Conservation (phyloP, 1,284 basidiomycete genomes). For the Trichosporon sp. region DNA sequence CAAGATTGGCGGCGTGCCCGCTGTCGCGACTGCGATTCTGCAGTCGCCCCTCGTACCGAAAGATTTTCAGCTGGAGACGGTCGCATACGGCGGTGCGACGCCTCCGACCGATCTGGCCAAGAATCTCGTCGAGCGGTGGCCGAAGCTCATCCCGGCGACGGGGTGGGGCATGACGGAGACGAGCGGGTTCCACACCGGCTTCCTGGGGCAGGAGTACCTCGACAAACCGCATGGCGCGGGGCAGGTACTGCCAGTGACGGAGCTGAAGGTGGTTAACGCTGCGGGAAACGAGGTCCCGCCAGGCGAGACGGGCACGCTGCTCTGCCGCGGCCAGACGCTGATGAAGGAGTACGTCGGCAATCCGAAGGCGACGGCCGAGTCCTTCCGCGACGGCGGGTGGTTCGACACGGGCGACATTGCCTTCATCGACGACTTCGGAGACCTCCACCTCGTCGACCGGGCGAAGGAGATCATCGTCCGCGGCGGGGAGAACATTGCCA, state of each 20-base stretch:
- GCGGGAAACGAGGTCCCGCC: conserved; percentile 33
- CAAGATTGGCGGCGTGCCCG: conserved; percentile 49
- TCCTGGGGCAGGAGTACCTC: conserved; percentile 47
- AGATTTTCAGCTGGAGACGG: conserved; percentile 38
- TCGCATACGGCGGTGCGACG: conserved; percentile 50
- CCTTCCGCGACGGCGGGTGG: conserved; percentile 48
- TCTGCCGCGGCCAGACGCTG: conserved; percentile 48
- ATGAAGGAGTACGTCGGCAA: conserved; percentile 52
- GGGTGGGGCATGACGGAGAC: conserved; percentile 53
- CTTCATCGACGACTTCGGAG: conserved; percentile 43
- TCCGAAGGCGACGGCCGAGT: conserved; percentile 41
- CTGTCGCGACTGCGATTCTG: conserved; percentile 42
- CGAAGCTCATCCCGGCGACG: conserved; percentile 34
- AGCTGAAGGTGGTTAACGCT: conserved; percentile 46
- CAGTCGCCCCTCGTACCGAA: conserved; percentile 39
- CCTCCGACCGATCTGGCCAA: conserved; percentile 42
- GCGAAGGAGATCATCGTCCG: conserved; percentile 46
- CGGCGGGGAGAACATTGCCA: conserved; percentile 51
- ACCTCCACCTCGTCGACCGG: conserved; percentile 47
- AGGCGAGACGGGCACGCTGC: conserved; percentile 40
- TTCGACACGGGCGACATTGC: conserved; percentile 51
- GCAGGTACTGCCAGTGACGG: conserved; percentile 42
- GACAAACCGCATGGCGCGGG: conserved; percentile 32
- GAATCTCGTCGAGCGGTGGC: conserved; percentile 39
- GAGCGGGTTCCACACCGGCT: conserved; percentile 46